Conservation (phyloP, 768 basidiomycete genomes). For the Collybia nuda region DNA sequence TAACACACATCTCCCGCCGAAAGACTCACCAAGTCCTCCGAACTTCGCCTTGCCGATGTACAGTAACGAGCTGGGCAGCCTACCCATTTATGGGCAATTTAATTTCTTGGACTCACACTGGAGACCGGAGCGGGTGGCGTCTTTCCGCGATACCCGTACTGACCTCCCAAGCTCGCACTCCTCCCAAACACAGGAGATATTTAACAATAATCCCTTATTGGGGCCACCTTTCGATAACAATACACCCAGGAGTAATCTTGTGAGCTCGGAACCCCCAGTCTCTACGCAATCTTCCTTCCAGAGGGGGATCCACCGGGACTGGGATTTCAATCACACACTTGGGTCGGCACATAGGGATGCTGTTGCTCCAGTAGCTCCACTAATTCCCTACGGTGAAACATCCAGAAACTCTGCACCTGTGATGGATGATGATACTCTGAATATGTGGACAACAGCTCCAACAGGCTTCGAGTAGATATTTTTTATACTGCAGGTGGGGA, state of each 20-base stretch:
- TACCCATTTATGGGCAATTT: constrained; percentile 47
- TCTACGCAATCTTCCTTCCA: no score
- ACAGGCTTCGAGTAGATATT: constrained; percentile 56
- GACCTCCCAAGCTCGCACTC: neutral
- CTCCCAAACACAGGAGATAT: neutral
- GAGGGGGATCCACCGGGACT: no score
- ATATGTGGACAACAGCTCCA: constrained; percentile 65
- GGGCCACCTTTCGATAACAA: no score
- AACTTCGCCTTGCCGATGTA: constrained; percentile 51
- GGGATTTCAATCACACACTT: no score
- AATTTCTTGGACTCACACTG: constrained; percentile 29
- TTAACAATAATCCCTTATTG: no score
- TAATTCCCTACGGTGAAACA: neutral
- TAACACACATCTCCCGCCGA: constrained; percentile 15
- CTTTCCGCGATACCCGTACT: neutral
- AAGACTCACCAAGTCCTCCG: constrained; percentile 7
- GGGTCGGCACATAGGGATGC: no score
- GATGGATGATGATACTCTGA: constrained; percentile 50
- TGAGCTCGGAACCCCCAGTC: no score
- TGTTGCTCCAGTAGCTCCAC: no score
- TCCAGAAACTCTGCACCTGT: constrained; percentile 20
- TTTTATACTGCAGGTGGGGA: neutral
- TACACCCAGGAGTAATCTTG: no score
- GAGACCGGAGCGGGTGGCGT: neutral
- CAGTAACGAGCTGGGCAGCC: constrained; percentile 54